Base-by-base conservation (phyloP, 768 basidiomycete species). In the Tulasnella sp. region DNA sequence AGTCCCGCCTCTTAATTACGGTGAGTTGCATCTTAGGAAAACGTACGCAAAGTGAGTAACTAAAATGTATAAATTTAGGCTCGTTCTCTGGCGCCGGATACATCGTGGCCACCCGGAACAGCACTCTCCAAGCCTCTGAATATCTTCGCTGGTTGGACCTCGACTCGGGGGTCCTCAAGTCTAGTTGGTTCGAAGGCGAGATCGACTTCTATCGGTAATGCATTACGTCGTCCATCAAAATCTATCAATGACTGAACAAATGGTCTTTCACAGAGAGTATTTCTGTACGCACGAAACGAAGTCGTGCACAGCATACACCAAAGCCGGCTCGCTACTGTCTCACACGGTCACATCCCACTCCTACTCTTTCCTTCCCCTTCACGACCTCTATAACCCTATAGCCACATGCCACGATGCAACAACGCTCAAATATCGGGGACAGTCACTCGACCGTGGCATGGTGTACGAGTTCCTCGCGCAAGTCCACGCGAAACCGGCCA, bases 101-200 rank as follows among this genome's bases (percentile, higher is more conserved):
- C 65, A 68, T 87, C 11, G 60, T 84, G 2, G 74, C 79, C 0
- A 79, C 75, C 9, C 62, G 84, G 24, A 68, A 78, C 61, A 62
- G 65, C 7, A 73, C 71, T 1, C 76, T 72, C 0, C 10, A 22
- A 22, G 15, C 2, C 63, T 66, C 68, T 1, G 71, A 78, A 61
- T 87, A 83, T 65, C 73, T 68, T 24, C 77, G 86, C 24, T 87
- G 82, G 80, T 73, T 88, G 30, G 84, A 88, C 62, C 70, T 88
- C 29, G 84, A 87, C 61, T 70, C 78, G 60, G 83, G 75, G 1
- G 68, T 83, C 31, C 74, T 78, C 7, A 74, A 76, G 29, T 80
- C 83, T 0, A 71, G 72, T 1, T 87, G 86, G 85, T 75, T 75
- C 0, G 80, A 83, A 65, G 72, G 68, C 25, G 73, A 73, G 22